Evolutionary conservation across 305 asterid genomes (phyloP), one percentile per base, ranked within the genome.

Genomic region (Fraxinus xanthoxyloides): DNA sequence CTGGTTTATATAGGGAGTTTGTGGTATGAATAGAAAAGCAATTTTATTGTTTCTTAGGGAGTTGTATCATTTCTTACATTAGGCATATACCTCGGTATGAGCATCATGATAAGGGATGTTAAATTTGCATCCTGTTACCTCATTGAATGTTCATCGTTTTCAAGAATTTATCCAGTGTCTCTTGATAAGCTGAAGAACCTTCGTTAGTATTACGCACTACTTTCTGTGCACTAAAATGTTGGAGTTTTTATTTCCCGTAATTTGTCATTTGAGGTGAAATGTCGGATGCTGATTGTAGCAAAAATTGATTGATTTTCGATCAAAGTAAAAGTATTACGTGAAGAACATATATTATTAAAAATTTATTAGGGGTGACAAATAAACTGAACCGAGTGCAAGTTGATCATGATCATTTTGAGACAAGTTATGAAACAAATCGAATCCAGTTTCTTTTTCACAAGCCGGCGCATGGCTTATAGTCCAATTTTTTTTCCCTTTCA

Each of bases 61-160:
- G 36, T 10, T 13, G 74, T 15, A 23, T 17, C 73, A 65, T 65
- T 8, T 26, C 5, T 26, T 65, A 5, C 17, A 1, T 10, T 28
- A 12, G 32, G 32, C 17, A 1, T 67, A 35, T 76, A 81, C 88
- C 87, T 89, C 83, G 92, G 83, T 81, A 48, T 81, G 92, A 83
- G 88, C 90, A 84, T 80, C 86, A 80, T 78, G 85, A 84, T 86
- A 80, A 76, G 76, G 82, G 31, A 51, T 36, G 54, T 80, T 72
- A 76, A 78, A n/a, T 17, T 65, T 21, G 30, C 70, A 59, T 5
- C 28, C 1, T 63, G 72, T 63, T 12, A 19, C 77, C 63, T 61
- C 83, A 56, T 83, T 81, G 24, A 79, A 15, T 76, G 9, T n/a
- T 63, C 26, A 35, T 28, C 38, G 43, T 30, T n/a, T 80, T 3